Evolutionary conservation across 345 rosid genomes (phyloP).

Genomic region (Heritiera littoralis): DNA sequence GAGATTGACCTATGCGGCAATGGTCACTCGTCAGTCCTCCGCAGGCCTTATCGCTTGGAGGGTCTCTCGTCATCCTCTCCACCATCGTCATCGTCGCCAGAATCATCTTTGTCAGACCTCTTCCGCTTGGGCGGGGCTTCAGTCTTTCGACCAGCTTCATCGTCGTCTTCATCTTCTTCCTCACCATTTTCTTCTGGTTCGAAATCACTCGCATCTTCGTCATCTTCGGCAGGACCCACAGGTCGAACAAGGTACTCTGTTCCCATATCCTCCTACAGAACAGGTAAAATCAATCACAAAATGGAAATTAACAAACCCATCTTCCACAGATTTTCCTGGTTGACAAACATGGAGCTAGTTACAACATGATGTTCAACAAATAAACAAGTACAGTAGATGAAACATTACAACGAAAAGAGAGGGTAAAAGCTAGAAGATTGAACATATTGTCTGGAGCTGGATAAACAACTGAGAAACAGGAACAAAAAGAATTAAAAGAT

Average conservation of each 20-base stretch:
- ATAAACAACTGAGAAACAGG: background rate
- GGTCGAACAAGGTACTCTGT: slow-evolving; percentile 86
- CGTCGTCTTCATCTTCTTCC: slow-evolving; percentile 50
- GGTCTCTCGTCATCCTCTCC: slow-evolving; percentile 87
- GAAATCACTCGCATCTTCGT: slow-evolving; percentile 88
- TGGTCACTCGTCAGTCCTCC: slow-evolving; percentile 17
- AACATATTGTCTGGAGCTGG: no score
- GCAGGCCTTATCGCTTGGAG: slow-evolving; percentile 69
- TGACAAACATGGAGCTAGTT: background rate
- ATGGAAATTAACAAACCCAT: background rate
- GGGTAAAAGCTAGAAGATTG: background rate
- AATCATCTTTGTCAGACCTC: slow-evolving; percentile 51
- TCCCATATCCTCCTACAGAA: slow-evolving; percentile 64
- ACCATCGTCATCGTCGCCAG: slow-evolving; percentile 51
- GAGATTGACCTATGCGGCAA: slow-evolving; percentile 46
- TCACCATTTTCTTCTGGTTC: slow-evolving; percentile 81
- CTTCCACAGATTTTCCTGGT: background rate
- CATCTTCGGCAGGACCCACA: slow-evolving; percentile 76
- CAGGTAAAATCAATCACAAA: background rate
- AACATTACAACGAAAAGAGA: background rate
- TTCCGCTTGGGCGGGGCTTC: slow-evolving; percentile 77
- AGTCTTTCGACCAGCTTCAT: slow-evolving; percentile 48
- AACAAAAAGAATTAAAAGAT: background rate
- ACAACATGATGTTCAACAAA: background rate
- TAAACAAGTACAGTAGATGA: background rate